phyloP scores from a whole-genome alignment of 1,284 basidiomycete species.

The Cryptococcus amylolentus region DNA sequence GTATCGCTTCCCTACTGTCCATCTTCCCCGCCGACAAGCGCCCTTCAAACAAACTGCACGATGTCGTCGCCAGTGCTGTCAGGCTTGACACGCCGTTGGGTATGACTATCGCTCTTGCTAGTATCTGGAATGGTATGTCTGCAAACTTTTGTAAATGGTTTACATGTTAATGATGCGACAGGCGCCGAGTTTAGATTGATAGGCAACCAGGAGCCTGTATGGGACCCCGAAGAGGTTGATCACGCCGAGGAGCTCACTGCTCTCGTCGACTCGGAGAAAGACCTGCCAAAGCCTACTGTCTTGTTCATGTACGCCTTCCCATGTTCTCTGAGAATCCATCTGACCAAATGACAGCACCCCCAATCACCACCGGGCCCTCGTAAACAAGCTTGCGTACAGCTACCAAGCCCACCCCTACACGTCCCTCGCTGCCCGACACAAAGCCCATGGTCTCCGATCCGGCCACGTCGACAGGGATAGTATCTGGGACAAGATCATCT shows the following conservation, averaged over 20 bases:
- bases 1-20: conserved; percentile 45
- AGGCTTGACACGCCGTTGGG: conserved; percentile 45
- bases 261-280: conserved; percentile 13
- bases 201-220: conserved; percentile 23
- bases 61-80: conserved; percentile 38
- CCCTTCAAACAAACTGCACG: conserved; percentile 30
- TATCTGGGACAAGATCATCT: conserved; percentile 34
- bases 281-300: conserved; percentile 33
- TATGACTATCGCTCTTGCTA: conserved; percentile 42
- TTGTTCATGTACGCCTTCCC: conserved; percentile 36
- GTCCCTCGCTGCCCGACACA: conserved; percentile 34
- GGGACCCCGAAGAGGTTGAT: conserved; percentile 21
- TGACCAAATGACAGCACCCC: conserved; percentile 17
- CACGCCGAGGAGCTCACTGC: conserved; percentile 22
- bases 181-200: conserved; percentile 42
- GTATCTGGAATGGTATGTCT: conserved; percentile 39
- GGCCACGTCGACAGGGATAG: conserved; percentile 36
- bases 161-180: conserved; percentile 1
- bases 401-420: conserved; percentile 24
- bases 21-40: conserved; percentile 49
- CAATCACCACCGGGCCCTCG: conserved; percentile 30
- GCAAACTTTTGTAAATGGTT: not conserved
- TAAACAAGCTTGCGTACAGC: conserved; percentile 22
- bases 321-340: not conserved
- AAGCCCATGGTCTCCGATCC: conserved; percentile 24